Percentiles rank a stretch among this genome's conserved stretches.
Evolutionary conservation across 805 yeast genomes (phyloP).

Genomic region (Candida glaebosa): DNA sequence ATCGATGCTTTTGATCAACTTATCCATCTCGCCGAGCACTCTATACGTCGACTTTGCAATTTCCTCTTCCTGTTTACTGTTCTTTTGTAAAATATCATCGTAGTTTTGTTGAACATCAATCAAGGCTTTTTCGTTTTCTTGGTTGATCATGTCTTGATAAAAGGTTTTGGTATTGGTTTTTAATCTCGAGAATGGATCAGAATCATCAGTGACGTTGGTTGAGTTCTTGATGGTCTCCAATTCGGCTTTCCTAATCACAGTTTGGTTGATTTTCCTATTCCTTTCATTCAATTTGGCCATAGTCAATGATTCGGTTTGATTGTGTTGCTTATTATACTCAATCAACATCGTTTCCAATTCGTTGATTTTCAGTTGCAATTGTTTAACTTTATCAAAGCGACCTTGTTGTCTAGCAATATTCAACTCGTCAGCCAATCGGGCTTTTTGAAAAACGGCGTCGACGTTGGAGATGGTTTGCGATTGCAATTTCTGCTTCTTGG

Average conservation of each 20-base stretch:
- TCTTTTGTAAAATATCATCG: slow-evolving; percentile 35
- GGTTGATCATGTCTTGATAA: slow-evolving; percentile 55
- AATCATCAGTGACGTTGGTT: slow-evolving; percentile 41
- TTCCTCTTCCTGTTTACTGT: slow-evolving; percentile 41
- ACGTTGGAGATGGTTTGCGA: slow-evolving; percentile 20
- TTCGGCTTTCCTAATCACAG: slow-evolving; percentile 77
- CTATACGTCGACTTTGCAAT: slow-evolving; percentile 53
- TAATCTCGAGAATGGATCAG: slow-evolving; percentile 86
- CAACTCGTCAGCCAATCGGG: slow-evolving; percentile 68
- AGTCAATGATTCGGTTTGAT: slow-evolving; percentile 39
- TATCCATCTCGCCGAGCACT: slow-evolving; percentile 56
- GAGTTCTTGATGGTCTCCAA: slow-evolving; percentile 48
- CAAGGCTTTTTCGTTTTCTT: slow-evolving; percentile 58
- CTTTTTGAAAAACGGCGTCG: slow-evolving; percentile 72
- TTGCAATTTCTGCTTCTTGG: slow-evolving; percentile 58
- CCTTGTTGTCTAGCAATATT: slow-evolving; percentile 67
- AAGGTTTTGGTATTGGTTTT: slow-evolving; percentile 84
- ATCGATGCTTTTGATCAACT: slow-evolving; percentile 42
- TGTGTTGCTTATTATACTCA: slow-evolving; percentile 26
- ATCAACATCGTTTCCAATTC: slow-evolving; percentile 46
- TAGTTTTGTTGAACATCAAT: slow-evolving; percentile 49
- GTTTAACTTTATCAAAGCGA: slow-evolving; percentile 29
- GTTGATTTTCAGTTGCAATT: slow-evolving; percentile 34
- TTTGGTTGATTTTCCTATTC: slow-evolving; percentile 78
- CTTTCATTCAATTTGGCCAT: slow-evolving; percentile 77